Conservation (phyloP, 371 early-diverging fungal genomes). For the Amoeboaphelidium protococcarum region DNA sequence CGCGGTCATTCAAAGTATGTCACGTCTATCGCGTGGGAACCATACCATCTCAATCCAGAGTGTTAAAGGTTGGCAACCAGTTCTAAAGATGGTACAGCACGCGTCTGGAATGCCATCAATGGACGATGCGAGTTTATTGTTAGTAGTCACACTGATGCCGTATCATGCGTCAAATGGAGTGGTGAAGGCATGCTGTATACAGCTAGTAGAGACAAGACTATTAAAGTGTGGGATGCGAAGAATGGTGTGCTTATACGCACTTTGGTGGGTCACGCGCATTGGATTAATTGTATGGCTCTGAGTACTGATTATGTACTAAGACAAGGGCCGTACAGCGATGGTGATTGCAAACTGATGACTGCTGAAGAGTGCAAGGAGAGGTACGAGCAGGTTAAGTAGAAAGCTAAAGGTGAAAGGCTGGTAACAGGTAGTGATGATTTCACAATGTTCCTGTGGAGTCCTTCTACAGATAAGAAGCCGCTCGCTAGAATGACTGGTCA, state of each 20-base stretch:
- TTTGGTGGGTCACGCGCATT: slow-evolving; percentile 23
- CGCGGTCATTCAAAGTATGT: slow-evolving; percentile 68
- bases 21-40: slow-evolving; percentile 75
- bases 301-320: slow-evolving; percentile 67
- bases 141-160: slow-evolving; percentile 64
- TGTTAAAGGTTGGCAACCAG: slow-evolving; percentile 61
- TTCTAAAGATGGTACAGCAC: slow-evolving; percentile 82
- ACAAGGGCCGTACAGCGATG: slow-evolving; percentile 72
- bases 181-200: slow-evolving; percentile 79
- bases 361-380: slow-evolving; percentile 28
- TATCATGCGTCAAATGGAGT: slow-evolving; percentile 81
- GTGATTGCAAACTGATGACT: slow-evolving; percentile 23
- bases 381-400: slow-evolving; percentile 46
- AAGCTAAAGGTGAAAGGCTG: slow-evolving; percentile 34
- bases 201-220: slow-evolving; percentile 67
- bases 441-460: slow-evolving; percentile 86
- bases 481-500: slow-evolving; percentile 65
- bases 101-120: slow-evolving; percentile 73
- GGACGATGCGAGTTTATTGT: slow-evolving; percentile 48
- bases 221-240: slow-evolving; percentile 67
- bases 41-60: slow-evolving; percentile 44
- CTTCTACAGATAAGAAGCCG: slow-evolving; percentile 49
- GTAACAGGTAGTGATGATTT: slow-evolving; percentile 89
- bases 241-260: slow-evolving; percentile 11
- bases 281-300: slow-evolving; percentile 76